A percentile compares a stretch with the other conserved stretches of the same genome.
Evolutionary conservation across 1,284 basidiomycete species (phyloP).

Genomic region (Cerioporus squamosus): DNA sequence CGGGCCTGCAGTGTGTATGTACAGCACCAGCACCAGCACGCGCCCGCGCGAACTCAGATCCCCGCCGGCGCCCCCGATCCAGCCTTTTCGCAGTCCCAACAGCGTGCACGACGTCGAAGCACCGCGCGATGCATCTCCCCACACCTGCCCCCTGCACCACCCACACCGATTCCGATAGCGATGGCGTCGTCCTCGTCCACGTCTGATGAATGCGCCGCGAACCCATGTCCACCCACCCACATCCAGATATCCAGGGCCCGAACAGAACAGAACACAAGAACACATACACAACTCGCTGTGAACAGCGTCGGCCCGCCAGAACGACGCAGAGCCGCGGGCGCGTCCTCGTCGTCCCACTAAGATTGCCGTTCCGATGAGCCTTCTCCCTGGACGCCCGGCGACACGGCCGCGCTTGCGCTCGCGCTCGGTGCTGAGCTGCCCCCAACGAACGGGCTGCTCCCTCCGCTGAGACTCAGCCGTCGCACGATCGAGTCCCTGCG

Average conservation of each 20-base stretch:
- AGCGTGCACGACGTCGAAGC: constrained; percentile 14
- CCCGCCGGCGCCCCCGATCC: constrained; percentile 27
- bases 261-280: no score
- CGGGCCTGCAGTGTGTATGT: background rate
- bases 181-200: no score
- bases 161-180: no score
- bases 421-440: constrained; percentile 10
- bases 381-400: constrained; percentile 24
- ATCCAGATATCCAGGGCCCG: no score
- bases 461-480: constrained; percentile 35
- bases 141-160: constrained; percentile 4
- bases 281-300: no score
- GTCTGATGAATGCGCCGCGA: no score
- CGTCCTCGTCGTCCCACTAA: constrained; percentile 3
- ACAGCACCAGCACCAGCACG: background rate
- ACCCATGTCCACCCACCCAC: no score
- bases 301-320: background rate
- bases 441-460: constrained; percentile 15
- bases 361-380: constrained; percentile 32
- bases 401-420: background rate
- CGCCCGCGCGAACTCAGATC: constrained; percentile 9
- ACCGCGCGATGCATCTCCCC: constrained; percentile 20
- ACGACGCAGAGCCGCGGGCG: background rate
- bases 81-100: constrained; percentile 6
- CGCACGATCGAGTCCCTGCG: constrained; percentile 34